Evolutionary conservation across 257 asterid species (phyloP), one percentile per base, ranked within the genome.

Genomic region (Solanum acaule): DNA sequence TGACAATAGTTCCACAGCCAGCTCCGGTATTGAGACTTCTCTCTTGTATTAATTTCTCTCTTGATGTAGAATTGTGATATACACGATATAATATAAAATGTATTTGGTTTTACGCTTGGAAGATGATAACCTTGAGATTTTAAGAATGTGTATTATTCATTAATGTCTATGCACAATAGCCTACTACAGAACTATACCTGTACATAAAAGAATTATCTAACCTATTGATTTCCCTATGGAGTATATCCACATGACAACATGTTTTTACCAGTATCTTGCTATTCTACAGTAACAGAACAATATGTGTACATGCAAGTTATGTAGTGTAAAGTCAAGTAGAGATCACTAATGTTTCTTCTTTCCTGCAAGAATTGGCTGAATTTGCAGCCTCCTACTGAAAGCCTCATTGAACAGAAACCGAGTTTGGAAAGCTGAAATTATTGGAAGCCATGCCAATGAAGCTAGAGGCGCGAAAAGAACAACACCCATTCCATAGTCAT

Each of bases 381-480:
- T 96, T n/a, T 95, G 98, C 75, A 97, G 83, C 88, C 95, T 92
- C 92, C 99, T 93, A 89, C 98, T 97, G 91, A 94, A 97, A 35
- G 99, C 99, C 93, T 95, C 95, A 6, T 95, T 97, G 96, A 95
- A 97, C 37, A 97, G 98, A 88, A 97, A 92, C 8, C 98, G 98
- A 18, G 99, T 97, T 85, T 97, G 99, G 92, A 97, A 95, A 37
- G 95, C 95, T 4, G 98, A 95, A 68, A 95, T 93, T n/a, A 93
- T 91, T 0, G 99, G 99, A 25, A 97, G 95, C 99, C 99, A 97
- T 18, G 99, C 99, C 70, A 97, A 88, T 35, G 88, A 87, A 31
- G 99, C 96, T 23, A 97, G 33, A 12, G 98, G 99, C 8, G 96
- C 94, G 14, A 97, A 94, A 40, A 97, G 93, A 79, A 92, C 93